These are phyloP conservation scores for Chaetomiaceae sp. DNA, from an alignment of 2,329 filamentous ascomycete genomes.

Conservation along the genomic window DNA sequence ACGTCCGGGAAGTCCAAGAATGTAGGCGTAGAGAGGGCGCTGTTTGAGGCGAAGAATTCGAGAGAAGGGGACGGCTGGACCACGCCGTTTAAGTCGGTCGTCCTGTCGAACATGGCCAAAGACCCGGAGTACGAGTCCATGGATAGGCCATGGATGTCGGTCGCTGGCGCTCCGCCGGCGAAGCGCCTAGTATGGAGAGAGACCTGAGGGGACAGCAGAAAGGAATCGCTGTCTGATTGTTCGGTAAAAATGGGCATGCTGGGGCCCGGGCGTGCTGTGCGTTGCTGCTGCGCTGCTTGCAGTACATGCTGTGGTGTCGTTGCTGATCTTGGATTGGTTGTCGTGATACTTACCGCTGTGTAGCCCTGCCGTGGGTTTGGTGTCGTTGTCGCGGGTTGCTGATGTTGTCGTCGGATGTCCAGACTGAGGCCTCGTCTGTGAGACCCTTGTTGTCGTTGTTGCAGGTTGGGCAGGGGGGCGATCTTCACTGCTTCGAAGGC, in stretches of 20 bases:
- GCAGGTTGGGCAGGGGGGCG: constrained; percentile 55
- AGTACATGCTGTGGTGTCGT: constrained; percentile 67
- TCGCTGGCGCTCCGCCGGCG: constrained; percentile 32
- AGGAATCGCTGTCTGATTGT: constrained; percentile 43
- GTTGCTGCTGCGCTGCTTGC: constrained; percentile 87
- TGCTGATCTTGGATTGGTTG: constrained; percentile 52
- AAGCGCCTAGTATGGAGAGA: constrained; percentile 51
- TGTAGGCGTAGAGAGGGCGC: constrained; percentile 42
- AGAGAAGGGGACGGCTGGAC: constrained; percentile 42
- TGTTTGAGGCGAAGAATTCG: constrained; percentile 43
- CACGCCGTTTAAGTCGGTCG: constrained; percentile 15
- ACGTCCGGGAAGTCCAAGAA: constrained; percentile 44
- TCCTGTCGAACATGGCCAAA: constrained; percentile 39
- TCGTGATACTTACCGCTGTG: constrained; percentile 46
- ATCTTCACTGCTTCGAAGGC: constrained; percentile 70
- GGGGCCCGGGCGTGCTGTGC: constrained; percentile 70
- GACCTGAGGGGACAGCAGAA: constrained; percentile 50
- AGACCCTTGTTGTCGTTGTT: constrained; percentile 37
- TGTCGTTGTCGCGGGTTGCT: constrained; percentile 38
- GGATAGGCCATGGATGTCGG: constrained; percentile 34
- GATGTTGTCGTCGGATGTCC: constrained; percentile 62
- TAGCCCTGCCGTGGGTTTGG: constrained; percentile 40
- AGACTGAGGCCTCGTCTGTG: constrained; percentile 83
- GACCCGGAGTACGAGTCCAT: constrained; percentile 43
- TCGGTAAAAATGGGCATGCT: constrained; percentile 28